Evolutionary conservation across 805 yeast species (phyloP), one percentile per base, ranked within the genome.

Genomic region (Lipomyces starkeyi): DNA sequence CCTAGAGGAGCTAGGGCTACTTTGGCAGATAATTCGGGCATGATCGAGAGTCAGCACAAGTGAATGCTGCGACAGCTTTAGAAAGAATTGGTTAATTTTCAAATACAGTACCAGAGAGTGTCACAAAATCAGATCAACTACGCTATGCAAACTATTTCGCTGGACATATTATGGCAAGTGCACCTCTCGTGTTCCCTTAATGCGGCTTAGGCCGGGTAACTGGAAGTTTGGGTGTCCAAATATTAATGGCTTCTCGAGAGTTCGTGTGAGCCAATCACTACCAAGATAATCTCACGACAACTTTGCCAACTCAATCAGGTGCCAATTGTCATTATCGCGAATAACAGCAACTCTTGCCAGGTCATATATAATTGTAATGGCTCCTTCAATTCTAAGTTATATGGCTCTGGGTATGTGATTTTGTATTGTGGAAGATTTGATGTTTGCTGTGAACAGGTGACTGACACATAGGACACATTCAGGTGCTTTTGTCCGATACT

Each of bases 401-500:
- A 56, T 63, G 37, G 62, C 56, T 34, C 52, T 67, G 47, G 72
- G 72, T 65, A 60, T 32, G 62, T 57, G 22, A 47, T 61, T 52
- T 55, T 25, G n/a, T 53, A n/a, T 22, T 13, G 27, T 53, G 17
- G 35, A 70, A 55, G 58, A 72, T 53, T 70, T 35, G 13, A 37
- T 37, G 74, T 25, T 61, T 70, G 55, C 73, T 73, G 62, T 67
- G 29, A 70, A 68, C 59, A 73, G 54, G 34, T 0, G 22, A 53
- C 72, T 64, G 78, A 75, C 37, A 69, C 17, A 37, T 11, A 3
- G 32, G 40, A 37, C 17, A 75, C 17, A 76, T 79, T 22, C 77
- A 77, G 74, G 81, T 77, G 59, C 67, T 75, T 56, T 78, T 76
- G 56, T 77, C 72, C 68, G 78, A 76, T 71, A 80, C 80, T 17